Evolutionary conservation across 2,329 filamentous ascomycete genomes (phyloP).

Genomic region (Calonectria hawksworthii): DNA sequence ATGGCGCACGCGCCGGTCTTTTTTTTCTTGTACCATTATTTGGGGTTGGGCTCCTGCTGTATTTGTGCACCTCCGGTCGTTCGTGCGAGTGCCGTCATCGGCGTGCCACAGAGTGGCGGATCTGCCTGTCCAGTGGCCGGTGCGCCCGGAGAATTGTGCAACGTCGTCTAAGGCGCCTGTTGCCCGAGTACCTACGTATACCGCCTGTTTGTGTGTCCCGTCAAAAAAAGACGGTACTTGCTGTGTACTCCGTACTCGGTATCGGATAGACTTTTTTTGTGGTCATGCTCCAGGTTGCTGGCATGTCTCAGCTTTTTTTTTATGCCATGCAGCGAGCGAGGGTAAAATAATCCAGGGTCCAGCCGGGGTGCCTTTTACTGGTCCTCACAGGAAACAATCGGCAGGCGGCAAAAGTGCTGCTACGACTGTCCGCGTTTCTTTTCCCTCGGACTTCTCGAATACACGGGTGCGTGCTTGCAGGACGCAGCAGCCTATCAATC

Average conservation of each 20-base stretch:
- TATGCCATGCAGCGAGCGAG: background rate
- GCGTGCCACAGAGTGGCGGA: slow-evolving; percentile 3
- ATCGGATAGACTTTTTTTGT: slow-evolving; percentile 4
- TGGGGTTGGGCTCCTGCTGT: background rate
- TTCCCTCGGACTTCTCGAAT: slow-evolving; percentile 9
- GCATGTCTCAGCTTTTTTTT: background rate
- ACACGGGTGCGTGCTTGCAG: background rate
- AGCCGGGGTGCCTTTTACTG: background rate
- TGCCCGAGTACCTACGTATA: background rate
- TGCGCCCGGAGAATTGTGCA: slow-evolving; percentile 1
- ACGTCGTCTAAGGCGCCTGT: background rate
- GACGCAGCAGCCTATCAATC: background rate
- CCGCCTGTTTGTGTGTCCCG: background rate
- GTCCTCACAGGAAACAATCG: background rate
- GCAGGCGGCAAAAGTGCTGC: background rate
- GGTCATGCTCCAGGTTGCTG: background rate
- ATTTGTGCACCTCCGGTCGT: slow-evolving; percentile 29
- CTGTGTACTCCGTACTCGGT: background rate
- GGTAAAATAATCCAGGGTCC: slow-evolving; percentile 8
- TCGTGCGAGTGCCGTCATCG: slow-evolving; percentile 40
- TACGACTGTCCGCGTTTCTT: slow-evolving; percentile 2
- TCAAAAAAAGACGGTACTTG: background rate
- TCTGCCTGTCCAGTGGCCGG: background rate
- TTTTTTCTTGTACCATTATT: slow-evolving; percentile 5
- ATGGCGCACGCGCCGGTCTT: slow-evolving; percentile 31